A percentile compares a stretch with the other conserved stretches of the same genome.
Evolutionary conservation across 805 yeast genomes (phyloP).

Genomic region (Scheffersomyces coipomensis): DNA sequence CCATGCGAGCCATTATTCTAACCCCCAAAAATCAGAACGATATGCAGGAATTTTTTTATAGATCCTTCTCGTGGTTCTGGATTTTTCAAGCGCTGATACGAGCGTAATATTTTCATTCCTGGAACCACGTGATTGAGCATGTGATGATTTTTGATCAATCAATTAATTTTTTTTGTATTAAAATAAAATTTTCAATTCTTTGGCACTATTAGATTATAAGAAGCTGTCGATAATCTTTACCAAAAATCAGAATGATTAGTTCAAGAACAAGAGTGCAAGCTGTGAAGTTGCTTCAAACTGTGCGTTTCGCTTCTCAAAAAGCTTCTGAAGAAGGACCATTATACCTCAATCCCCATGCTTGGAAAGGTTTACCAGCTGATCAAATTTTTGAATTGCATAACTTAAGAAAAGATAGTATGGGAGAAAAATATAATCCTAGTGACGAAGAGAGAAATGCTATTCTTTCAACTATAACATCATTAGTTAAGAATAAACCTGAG

Average conservation of each 20-base stretch:
- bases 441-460: conserved; percentile 64
- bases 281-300: background rate
- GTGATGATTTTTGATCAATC: too few relatives aligned
- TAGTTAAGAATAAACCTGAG: conserved; percentile 27
- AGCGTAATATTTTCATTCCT: too few relatives aligned
- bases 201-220: too few relatives aligned
- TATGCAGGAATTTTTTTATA: too few relatives aligned
- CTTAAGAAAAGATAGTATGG: conserved; percentile 50
- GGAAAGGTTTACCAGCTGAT: conserved; percentile 69
- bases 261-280: background rate
- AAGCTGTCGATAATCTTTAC: background rate
- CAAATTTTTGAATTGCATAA: conserved; percentile 60
- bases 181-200: too few relatives aligned
- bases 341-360: conserved; percentile 61
- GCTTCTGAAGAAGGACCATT: conserved; percentile 19
- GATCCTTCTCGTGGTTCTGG: too few relatives aligned
- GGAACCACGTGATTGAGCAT: too few relatives aligned
- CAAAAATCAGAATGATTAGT: background rate
- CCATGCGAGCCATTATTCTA: too few relatives aligned
- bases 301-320: conserved; percentile 1
- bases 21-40: too few relatives aligned
- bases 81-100: too few relatives aligned
- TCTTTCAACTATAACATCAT: conserved; percentile 34
- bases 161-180: too few relatives aligned
- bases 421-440: conserved; percentile 40